phyloP scores from a whole-genome alignment of 176 grass and related monocot genomes.

The Musa beccarii region DNA sequence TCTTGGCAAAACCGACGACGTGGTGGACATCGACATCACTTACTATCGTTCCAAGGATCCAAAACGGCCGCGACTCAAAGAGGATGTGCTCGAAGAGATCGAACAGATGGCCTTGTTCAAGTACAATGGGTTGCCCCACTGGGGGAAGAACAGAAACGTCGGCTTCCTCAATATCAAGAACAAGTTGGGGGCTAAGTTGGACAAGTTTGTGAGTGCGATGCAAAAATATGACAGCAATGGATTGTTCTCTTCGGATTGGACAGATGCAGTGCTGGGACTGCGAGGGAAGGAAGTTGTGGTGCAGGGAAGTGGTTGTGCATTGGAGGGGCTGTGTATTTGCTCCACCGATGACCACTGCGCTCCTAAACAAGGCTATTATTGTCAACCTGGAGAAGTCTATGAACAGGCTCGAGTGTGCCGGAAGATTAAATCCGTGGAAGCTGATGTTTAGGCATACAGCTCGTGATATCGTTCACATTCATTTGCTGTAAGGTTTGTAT shows the following conservation, averaged over 20 bases:
- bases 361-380: slow-evolving; percentile 31
- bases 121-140: slow-evolving; percentile 48
- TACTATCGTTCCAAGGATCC: slow-evolving; percentile 44
- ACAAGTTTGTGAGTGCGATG: slow-evolving; percentile 37
- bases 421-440: background rate
- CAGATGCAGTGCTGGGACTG: slow-evolving; percentile 50
- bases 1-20: slow-evolving; percentile 40
- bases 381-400: slow-evolving; percentile 39
- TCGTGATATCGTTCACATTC: too few species aligned
- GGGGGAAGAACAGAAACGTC: slow-evolving; percentile 61
- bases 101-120: slow-evolving; percentile 53
- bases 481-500: too few species aligned
- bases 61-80: slow-evolving; percentile 24
- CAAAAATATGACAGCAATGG: slow-evolving; percentile 35
- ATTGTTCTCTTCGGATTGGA: slow-evolving; percentile 69
- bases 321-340: slow-evolving; percentile 53
- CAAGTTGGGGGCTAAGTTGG: slow-evolving; percentile 16
- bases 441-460: background rate
- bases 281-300: slow-evolving; percentile 17
- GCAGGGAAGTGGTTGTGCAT: slow-evolving; percentile 34
- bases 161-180: slow-evolving; percentile 27
- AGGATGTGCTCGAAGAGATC: slow-evolving; percentile 41
- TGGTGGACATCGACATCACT: slow-evolving; percentile 44
- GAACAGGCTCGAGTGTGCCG: slow-evolving; percentile 43
- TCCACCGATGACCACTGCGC: slow-evolving; percentile 35